phyloP scores from a whole-genome alignment of 768 basidiomycete species.

The Lactifluus hygrophoroides region DNA sequence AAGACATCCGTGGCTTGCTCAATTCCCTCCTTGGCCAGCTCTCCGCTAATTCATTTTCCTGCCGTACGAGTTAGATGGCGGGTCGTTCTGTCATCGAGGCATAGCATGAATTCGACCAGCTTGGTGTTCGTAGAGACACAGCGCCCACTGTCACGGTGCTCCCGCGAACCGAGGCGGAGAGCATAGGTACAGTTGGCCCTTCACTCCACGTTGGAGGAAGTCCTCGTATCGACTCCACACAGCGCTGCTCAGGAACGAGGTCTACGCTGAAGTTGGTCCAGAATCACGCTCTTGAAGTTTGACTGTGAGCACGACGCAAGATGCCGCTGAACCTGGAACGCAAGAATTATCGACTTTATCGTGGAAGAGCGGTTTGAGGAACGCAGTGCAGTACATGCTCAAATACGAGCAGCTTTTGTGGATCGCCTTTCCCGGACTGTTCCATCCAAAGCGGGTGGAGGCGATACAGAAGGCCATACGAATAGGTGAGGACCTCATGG shows the following conservation, averaged over 20 bases:
- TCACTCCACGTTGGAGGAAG: too few relatives aligned
- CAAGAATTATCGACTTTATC: constrained; percentile 27
- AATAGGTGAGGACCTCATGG: too few relatives aligned
- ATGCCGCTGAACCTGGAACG: background rate
- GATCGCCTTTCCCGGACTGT: too few relatives aligned
- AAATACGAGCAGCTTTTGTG: constrained; percentile 30
- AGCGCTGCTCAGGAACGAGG: too few relatives aligned
- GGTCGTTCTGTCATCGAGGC: constrained; percentile 24
- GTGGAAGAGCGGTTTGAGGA: constrained; percentile 46
- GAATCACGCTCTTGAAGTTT: constrained; percentile 7
- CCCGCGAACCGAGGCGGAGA: constrained; percentile 30
- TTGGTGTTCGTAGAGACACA: constrained; percentile 30
- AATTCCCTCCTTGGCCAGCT: too few relatives aligned
- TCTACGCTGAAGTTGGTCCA: too few relatives aligned
- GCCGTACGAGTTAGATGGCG: constrained; percentile 37
- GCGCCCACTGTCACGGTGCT: constrained; percentile 32
- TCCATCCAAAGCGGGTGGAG: too few relatives aligned
- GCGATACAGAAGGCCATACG: too few relatives aligned
- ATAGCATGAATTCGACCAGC: constrained; percentile 6
- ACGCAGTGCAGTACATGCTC: constrained; percentile 53
- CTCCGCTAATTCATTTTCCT: too few relatives aligned
- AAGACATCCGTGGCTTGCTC: too few relatives aligned
- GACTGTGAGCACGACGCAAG: constrained; percentile 10
- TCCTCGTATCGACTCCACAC: too few relatives aligned
- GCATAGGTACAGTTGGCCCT: constrained; percentile 31